A percentile compares a stretch with the other conserved stretches of the same genome.
Conservation (phyloP, 148 eudicot species). For the Amaranthus palmeri region DNA sequence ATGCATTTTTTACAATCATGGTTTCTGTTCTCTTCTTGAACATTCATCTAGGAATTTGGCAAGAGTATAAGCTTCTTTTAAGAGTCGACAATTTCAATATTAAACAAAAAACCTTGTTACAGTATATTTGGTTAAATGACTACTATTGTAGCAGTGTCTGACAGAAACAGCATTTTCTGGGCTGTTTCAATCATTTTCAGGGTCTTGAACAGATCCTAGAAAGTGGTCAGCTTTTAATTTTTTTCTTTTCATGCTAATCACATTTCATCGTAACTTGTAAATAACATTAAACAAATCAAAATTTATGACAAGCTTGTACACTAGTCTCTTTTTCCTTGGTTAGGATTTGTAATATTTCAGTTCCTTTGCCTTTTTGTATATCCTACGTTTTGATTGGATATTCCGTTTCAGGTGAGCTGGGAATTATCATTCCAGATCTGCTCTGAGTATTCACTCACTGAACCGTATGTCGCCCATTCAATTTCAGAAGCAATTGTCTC, state of each 20-base stretch:
- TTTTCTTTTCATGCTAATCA: too few species aligned
- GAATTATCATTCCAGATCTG: constrained; percentile 58
- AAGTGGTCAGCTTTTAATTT: too few species aligned
- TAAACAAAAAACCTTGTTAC: neutral
- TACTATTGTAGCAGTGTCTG: neutral
- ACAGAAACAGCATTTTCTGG: neutral
- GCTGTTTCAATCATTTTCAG: too few species aligned
- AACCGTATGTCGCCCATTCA: constrained; percentile 64
- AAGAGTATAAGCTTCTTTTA: neutral
- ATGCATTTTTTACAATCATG: neutral
- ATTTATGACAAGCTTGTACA: neutral
- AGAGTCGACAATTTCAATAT: neutral
- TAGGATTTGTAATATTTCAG: neutral
- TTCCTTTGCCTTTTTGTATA: neutral
- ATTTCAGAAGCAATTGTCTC: constrained; percentile 49
- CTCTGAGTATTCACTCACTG: constrained; percentile 61
- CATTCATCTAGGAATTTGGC: neutral
- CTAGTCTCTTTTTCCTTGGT: neutral
- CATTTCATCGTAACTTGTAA: too few species aligned
- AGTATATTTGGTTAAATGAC: neutral
- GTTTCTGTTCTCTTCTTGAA: constrained; percentile 4
- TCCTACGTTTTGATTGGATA: constrained; percentile 13
- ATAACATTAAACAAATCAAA: too few species aligned
- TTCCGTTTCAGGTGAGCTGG: constrained; percentile 59
- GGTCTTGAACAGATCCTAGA: too few species aligned